These are phyloP conservation scores for Suillus paluster DNA, from an alignment of 768 basidiomycete species.

Conservation along the genomic window DNA sequence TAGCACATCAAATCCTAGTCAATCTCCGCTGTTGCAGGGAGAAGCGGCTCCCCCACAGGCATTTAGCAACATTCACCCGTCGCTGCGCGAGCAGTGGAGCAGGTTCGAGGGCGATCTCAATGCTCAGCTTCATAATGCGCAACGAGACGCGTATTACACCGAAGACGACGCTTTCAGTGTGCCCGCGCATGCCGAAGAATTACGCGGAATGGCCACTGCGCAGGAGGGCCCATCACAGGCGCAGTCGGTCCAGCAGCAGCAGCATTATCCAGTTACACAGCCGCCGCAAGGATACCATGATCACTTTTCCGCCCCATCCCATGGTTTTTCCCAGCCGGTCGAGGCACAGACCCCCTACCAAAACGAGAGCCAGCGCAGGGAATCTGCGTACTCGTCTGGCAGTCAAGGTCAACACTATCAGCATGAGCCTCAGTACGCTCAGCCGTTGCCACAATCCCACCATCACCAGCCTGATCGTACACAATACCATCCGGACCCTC, in stretches of 20 bases:
- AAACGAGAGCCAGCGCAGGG: not conserved
- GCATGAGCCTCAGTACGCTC: conserved; percentile 20
- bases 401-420: conserved; percentile 19
- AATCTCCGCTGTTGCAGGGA: conserved; percentile 4
- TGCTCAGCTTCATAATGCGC: conserved; percentile 48
- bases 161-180: conserved; percentile 24
- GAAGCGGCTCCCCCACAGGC: conserved; percentile 7
- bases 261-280: conserved; percentile 29
- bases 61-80: conserved; percentile 59
- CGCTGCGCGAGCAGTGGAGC: conserved; percentile 56
- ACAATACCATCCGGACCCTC: conserved; percentile 17
- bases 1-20: conserved; percentile 14
- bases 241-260: conserved; percentile 24
- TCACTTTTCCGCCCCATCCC: not conserved
- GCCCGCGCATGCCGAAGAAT: conserved; percentile 10
- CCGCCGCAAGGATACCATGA: conserved; percentile 15
- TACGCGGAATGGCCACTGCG: not conserved
- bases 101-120: conserved; percentile 60
- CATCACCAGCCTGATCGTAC: conserved; percentile 17
- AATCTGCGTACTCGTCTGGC: not conserved
- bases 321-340: not conserved
- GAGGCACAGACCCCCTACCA: not conserved
- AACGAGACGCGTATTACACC: conserved; percentile 29
- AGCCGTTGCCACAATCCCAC: conserved; percentile 15
- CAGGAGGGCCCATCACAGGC: conserved; percentile 8